A percentile compares a stretch with the other conserved stretches of the same genome.
Conservation (phyloP, 2,329 filamentous ascomycete species). For the Nemania sp. region DNA sequence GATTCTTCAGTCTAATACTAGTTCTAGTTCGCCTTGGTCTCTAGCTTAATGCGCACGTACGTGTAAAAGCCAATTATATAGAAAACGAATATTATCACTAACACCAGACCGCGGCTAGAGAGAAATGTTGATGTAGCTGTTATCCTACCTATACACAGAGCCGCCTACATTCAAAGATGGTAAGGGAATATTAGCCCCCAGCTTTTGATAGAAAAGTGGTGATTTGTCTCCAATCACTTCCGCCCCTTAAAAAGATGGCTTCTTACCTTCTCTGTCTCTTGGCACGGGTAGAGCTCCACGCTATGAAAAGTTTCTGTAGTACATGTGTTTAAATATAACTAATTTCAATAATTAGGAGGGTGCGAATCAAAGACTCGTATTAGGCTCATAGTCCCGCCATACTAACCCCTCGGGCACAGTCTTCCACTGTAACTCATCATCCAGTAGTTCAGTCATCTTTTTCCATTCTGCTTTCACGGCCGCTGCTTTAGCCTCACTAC, state of each 20-base stretch:
- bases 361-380: constrained; percentile 1
- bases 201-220: background rate
- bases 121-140: too few species aligned
- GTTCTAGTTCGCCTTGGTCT: too few species aligned
- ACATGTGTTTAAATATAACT: background rate
- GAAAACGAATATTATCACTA: too few species aligned
- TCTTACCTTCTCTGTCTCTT: background rate
- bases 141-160: background rate
- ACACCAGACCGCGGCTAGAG: too few species aligned
- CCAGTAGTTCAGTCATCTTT: constrained; percentile 44
- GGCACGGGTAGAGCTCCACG: background rate
- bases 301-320: background rate
- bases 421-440: constrained; percentile 47
- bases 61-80: too few species aligned
- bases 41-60: too few species aligned
- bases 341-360: background rate
- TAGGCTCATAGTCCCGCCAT: constrained; percentile 42
- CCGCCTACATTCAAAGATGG: background rate
- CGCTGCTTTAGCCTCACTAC: constrained; percentile 37
- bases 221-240: background rate
- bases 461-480: constrained; percentile 40
- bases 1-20: too few species aligned
- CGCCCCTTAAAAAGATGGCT: background rate
- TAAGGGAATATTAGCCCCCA: background rate
- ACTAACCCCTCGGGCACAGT: constrained; percentile 44